Conservation (phyloP, 169 alveolate species). For the Cryptosporidium muris region DNA sequence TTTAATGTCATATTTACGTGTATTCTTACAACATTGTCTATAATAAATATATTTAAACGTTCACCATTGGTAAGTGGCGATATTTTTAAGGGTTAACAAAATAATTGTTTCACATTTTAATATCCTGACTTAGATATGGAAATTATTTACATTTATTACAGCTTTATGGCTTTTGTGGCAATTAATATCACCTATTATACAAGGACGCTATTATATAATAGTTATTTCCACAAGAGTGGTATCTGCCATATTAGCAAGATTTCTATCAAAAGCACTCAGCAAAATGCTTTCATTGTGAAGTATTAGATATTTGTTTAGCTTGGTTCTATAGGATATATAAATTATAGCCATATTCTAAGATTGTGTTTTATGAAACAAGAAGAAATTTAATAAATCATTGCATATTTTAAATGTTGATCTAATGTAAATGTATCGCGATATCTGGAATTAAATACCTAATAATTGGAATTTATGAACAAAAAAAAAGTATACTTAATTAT, state of each 20-base stretch:
- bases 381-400: not conserved
- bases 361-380: not conserved
- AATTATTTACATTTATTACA: conserved; percentile 32
- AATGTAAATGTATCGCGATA: not conserved
- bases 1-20: conserved; percentile 19
- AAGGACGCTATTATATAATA: conserved; percentile 51
- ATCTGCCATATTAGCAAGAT: conserved; percentile 56
- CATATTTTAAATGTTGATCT: not conserved
- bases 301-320: too few relatives aligned
- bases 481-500: too few relatives aligned
- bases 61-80: conserved; percentile 25
- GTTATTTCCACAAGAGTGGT: conserved; percentile 48
- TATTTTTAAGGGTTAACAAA: not conserved
- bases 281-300: not conserved
- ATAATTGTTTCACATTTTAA: not conserved
- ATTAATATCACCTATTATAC: conserved; percentile 57
- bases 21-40: not conserved
- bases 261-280: conserved; percentile 36
- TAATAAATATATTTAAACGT: conserved; percentile 9
- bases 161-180: conserved; percentile 63
- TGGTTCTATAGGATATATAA: too few relatives aligned
- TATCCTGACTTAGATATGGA: conserved; percentile 15
- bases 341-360: too few relatives aligned
- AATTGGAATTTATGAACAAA: too few relatives aligned
- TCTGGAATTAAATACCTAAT: too few relatives aligned